Percentiles rank a stretch among this genome's conserved stretches.
Evolutionary conservation across 2,329 filamentous ascomycete genomes (phyloP).

Genomic region (Bertia moriformis): DNA sequence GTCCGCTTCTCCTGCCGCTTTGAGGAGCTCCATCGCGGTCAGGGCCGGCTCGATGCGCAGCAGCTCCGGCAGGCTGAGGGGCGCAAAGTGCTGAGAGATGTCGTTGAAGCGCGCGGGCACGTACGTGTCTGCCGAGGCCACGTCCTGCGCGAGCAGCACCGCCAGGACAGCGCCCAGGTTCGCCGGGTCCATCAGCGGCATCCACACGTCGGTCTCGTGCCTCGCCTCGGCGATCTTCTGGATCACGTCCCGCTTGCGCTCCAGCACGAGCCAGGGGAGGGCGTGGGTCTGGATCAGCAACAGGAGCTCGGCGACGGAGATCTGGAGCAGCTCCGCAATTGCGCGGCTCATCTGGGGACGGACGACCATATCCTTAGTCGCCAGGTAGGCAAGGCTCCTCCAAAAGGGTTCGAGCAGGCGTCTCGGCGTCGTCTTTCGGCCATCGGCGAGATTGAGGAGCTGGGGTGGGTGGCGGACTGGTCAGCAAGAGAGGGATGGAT

Average conservation of each 20-base stretch:
- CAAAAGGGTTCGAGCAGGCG: conserved; percentile 77
- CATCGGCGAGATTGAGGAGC: conserved; percentile 58
- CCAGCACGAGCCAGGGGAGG: conserved; percentile 72
- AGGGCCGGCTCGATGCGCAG: conserved; percentile 62
- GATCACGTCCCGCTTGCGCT: conserved; percentile 64
- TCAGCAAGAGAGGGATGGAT: not conserved
- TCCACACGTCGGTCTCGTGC: conserved; percentile 49
- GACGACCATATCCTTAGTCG: conserved; percentile 66
- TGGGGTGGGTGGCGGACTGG: too few relatives aligned
- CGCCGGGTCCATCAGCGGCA: conserved; percentile 33
- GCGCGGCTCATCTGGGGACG: conserved; percentile 71
- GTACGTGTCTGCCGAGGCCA: conserved; percentile 41
- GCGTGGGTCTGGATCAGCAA: conserved; percentile 66
- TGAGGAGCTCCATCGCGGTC: conserved; percentile 69
- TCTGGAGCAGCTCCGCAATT: conserved; percentile 67
- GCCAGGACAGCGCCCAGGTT: conserved; percentile 46
- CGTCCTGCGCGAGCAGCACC: conserved; percentile 41
- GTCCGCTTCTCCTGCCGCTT: conserved; percentile 57
- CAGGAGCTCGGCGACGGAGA: conserved; percentile 62
- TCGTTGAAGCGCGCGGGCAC: conserved; percentile 55
- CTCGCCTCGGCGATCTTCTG: conserved; percentile 67
- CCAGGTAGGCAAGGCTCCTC: conserved; percentile 67
- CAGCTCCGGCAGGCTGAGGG: conserved; percentile 50
- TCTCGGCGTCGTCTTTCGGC: conserved; percentile 43
- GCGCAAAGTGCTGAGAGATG: conserved; percentile 57